phyloP scores from a whole-genome alignment of 305 asterid species.

The Solanum hybrid region DNA sequence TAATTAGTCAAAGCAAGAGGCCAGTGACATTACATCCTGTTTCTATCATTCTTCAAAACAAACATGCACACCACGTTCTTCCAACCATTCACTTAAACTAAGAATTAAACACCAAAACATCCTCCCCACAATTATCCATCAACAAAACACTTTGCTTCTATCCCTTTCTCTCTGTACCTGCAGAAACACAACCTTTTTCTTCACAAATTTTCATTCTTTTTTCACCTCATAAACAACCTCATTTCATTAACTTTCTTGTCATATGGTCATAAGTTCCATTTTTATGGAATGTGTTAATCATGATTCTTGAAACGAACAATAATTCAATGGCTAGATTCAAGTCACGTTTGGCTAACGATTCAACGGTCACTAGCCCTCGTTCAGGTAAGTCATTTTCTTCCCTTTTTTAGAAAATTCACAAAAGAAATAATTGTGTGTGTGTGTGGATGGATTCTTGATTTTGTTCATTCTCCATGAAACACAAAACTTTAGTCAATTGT shows the following conservation, averaged over 20 bases:
- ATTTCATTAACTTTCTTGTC: neutral
- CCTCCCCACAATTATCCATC: neutral
- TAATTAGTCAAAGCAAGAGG: neutral
- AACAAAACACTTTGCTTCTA: neutral
- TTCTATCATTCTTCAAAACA: neutral
- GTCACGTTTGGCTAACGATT: constrained; percentile 17
- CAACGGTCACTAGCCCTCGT: constrained; percentile 10
- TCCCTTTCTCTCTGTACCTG: neutral
- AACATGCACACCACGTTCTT: constrained; percentile 8
- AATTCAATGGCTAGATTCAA: constrained; percentile 11
- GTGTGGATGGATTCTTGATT: neutral
- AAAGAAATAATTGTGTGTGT: neutral
- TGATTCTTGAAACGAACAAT: constrained; percentile 8
- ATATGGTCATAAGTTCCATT: neutral
- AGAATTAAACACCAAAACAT: neutral
- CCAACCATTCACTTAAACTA: neutral
- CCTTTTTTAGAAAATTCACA: neutral
- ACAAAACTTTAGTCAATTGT: neutral
- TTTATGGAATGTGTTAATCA: neutral
- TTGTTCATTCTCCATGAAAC: neutral
- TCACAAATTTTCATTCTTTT: neutral
- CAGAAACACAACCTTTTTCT: neutral
- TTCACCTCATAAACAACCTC: neutral
- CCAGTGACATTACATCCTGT: neutral
- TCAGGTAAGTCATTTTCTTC: constrained; percentile 28